These are phyloP conservation scores for Asparagopsis taxiformis DNA, from an alignment of 31 red algal genomes.

Conservation along the genomic window DNA sequence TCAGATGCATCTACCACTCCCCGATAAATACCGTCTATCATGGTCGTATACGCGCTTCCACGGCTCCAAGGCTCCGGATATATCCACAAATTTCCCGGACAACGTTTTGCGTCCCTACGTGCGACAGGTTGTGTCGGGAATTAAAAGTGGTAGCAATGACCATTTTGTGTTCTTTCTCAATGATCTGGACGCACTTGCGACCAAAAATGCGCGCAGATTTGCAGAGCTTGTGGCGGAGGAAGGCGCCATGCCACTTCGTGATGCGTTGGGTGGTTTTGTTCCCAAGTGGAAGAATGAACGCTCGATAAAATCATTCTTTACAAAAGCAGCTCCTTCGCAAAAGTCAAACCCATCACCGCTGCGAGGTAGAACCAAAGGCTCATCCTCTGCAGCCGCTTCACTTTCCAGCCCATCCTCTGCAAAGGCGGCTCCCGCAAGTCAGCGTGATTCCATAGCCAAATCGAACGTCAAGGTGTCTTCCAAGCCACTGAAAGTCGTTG, in stretches of 20 bases:
- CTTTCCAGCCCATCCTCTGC: too few species aligned
- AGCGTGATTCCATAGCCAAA: too few species aligned
- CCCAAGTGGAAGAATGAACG: constrained; percentile 21
- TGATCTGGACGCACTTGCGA: constrained; percentile 22
- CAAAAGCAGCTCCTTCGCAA: too few species aligned
- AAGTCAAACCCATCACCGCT: too few species aligned
- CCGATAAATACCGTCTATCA: constrained; percentile 1
- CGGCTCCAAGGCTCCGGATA: constrained; percentile 11
- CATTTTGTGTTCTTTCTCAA: constrained; percentile 41
- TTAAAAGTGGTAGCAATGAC: background rate
- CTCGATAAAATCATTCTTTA: constrained; percentile 12
- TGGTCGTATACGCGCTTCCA: constrained; percentile 46
- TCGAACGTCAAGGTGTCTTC: too few species aligned
- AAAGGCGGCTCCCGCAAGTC: too few species aligned
- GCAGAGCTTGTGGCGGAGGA: constrained; percentile 20
- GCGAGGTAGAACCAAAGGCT: too few species aligned
- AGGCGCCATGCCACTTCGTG: background rate
- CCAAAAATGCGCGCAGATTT: constrained; percentile 16
- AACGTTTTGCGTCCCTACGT: constrained; percentile 6
- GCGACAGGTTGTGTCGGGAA: constrained; percentile 1
- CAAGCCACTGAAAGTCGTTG: too few species aligned
- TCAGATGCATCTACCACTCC: constrained; percentile 2
- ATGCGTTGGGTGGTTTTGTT: constrained; percentile 9
- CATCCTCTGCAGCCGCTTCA: too few species aligned
- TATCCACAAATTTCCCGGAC: constrained; percentile 15